Evolutionary conservation across 805 yeast species (phyloP).

Genomic region (Ogataea henricii): DNA sequence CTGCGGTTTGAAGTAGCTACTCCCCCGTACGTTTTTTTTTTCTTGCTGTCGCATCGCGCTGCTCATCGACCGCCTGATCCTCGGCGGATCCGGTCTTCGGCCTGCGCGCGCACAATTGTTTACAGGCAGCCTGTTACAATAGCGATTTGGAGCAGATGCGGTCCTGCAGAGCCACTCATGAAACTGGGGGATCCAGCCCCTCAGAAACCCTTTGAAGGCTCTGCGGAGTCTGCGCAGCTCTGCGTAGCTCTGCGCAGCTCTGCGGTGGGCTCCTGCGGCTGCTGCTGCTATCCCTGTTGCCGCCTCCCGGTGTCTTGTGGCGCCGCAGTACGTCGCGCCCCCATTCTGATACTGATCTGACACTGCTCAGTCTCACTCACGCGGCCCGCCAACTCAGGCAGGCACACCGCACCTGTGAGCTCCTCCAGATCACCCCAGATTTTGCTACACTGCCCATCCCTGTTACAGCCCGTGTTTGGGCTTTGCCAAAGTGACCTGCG

Average conservation of each 20-base stretch:
- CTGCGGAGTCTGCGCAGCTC: not conserved
- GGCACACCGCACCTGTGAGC: no score
- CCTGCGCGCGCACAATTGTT: not conserved
- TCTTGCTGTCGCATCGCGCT: not conserved
- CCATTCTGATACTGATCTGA: constrained; percentile 3
- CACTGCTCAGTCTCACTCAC: not conserved
- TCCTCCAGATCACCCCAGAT: no score
- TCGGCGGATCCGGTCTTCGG: not conserved
- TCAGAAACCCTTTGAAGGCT: no score
- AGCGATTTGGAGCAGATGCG: not conserved
- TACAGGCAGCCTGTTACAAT: not conserved
- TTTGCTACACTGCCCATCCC: no score
- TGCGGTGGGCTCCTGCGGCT: not conserved
- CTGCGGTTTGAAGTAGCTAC: no score
- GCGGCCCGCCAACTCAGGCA: no score
- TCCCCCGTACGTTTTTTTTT: no score
- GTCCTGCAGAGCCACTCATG: not conserved
- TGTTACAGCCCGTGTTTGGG: no score
- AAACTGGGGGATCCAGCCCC: no score
- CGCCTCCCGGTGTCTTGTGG: not conserved
- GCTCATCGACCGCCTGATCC: not conserved
- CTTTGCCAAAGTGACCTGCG: no score
- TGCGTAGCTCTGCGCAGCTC: not conserved
- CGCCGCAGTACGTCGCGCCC: not conserved
- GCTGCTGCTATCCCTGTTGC: not conserved